These are phyloP conservation scores for Fusarium solani-melongenae DNA, from an alignment of 2,329 filamentous ascomycete species.

Conservation along the genomic window DNA sequence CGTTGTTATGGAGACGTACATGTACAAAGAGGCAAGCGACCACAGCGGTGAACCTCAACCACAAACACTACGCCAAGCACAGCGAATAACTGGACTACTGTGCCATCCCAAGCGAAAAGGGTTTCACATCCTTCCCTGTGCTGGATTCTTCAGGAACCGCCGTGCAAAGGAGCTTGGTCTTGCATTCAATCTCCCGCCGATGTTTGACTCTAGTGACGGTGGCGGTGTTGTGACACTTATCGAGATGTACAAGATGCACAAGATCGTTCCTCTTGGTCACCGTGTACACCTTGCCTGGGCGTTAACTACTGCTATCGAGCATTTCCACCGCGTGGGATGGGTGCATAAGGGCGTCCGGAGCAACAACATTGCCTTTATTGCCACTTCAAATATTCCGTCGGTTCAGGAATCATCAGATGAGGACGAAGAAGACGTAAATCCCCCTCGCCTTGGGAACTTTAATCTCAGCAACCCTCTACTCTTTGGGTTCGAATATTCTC, in stretches of 20 bases:
- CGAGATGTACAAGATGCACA: background rate
- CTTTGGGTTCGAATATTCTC: constrained; percentile 5
- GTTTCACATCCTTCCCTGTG: background rate
- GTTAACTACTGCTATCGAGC: background rate
- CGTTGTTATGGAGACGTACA: background rate
- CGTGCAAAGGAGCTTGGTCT: background rate
- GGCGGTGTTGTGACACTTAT: background rate
- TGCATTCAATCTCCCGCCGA: background rate
- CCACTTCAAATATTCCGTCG: background rate
- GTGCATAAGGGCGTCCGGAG: background rate
- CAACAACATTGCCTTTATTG: background rate
- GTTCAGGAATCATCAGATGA: background rate
- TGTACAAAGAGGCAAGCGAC: background rate
- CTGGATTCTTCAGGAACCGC: background rate
- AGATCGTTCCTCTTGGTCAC: background rate
- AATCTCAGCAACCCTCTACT: background rate
- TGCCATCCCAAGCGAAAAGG: background rate
- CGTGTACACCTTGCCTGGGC: background rate
- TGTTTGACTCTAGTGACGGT: background rate
- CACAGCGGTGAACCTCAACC: background rate
- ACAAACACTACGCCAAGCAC: background rate
- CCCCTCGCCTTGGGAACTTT: background rate
- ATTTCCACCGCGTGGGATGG: background rate
- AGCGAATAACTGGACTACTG: background rate
- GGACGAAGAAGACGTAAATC: background rate